A percentile compares a stretch with the other conserved stretches of the same genome.
These are phyloP conservation scores for Cladosporium austrohemisphaericum DNA, from an alignment of 2,329 filamentous ascomycete species.

Conservation along the genomic window DNA sequence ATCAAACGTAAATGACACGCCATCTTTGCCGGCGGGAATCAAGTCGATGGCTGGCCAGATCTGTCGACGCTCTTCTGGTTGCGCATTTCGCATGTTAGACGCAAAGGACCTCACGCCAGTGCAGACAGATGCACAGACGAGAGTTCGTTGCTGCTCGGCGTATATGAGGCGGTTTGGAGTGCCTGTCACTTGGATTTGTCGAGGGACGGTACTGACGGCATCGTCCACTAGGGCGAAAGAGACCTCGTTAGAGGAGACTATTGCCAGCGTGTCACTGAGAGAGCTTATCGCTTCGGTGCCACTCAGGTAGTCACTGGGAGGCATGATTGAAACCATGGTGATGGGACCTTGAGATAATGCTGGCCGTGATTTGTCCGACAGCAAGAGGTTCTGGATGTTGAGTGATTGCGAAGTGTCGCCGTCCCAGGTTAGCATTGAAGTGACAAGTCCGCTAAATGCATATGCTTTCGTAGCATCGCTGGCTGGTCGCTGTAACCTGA, in stretches of 20 bases:
- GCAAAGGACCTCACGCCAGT: slow-evolving; percentile 31
- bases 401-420: slow-evolving; percentile 15
- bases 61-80: slow-evolving; percentile 33
- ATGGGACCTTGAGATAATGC: slow-evolving; percentile 26
- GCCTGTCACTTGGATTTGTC: slow-evolving; percentile 28
- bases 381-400: slow-evolving; percentile 26
- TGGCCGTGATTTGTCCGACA: slow-evolving; percentile 27
- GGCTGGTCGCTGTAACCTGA: slow-evolving; percentile 22
- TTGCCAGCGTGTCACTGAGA: slow-evolving; percentile 23
- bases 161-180: slow-evolving; percentile 31
- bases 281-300: slow-evolving; percentile 8
- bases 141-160: slow-evolving; percentile 32
- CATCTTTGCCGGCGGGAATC: slow-evolving; percentile 28
- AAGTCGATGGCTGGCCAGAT: slow-evolving; percentile 46
- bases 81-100: slow-evolving; percentile 19
- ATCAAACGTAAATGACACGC: slow-evolving; percentile 27
- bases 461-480: slow-evolving; percentile 19
- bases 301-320: slow-evolving; percentile 20
- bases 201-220: slow-evolving; percentile 23
- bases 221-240: slow-evolving; percentile 21
- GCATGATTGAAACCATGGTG: slow-evolving; percentile 23
- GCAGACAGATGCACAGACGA: slow-evolving; percentile 47
- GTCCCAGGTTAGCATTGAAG: slow-evolving; percentile 26
- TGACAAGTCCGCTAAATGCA: slow-evolving; percentile 26
- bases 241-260: slow-evolving; percentile 25